Conservation (phyloP, 2,329 filamentous ascomycete species). For the Camillea tinctor region DNA sequence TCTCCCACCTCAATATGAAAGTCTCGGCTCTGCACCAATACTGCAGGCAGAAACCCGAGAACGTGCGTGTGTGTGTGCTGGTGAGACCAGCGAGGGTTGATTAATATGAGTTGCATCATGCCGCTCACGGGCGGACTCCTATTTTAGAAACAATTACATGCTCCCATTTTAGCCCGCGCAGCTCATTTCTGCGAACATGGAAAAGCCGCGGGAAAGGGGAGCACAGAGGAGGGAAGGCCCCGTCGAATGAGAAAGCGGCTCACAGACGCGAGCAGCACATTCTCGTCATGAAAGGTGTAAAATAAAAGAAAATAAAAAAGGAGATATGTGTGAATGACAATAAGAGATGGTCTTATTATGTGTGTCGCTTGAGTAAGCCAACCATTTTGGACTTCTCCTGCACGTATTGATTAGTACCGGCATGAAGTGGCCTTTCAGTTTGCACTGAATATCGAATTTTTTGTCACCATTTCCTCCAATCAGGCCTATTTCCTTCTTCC, state of each 20-base stretch:
- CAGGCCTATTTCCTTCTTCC: conserved; percentile 7
- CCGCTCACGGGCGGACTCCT: conserved; percentile 22
- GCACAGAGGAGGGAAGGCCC: background rate
- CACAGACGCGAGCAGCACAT: conserved; percentile 1
- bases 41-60: conserved; percentile 16
- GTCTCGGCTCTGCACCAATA: conserved; percentile 24
- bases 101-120: conserved; percentile 32
- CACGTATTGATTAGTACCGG: conserved; percentile 27
- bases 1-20: conserved; percentile 9
- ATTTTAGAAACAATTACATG: conserved; percentile 21
- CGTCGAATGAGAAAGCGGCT: conserved; percentile 14
- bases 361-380: conserved; percentile 24
- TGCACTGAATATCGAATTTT: conserved; percentile 23
- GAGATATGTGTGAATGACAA: background rate
- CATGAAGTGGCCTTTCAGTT: conserved; percentile 23
- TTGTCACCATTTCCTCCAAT: conserved; percentile 30
- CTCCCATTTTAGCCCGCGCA: conserved; percentile 10
- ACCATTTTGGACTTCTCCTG: conserved; percentile 17
- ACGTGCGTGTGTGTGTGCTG: conserved; percentile 12
- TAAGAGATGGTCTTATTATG: background rate
- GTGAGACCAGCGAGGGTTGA: conserved; percentile 7
- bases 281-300: background rate
- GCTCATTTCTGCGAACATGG: conserved; percentile 9
- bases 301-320: conserved; percentile 4
- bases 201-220: conserved; percentile 8